Evolutionary conservation across 768 basidiomycete species (phyloP).

Genomic region (Macrocybe gigantea): DNA sequence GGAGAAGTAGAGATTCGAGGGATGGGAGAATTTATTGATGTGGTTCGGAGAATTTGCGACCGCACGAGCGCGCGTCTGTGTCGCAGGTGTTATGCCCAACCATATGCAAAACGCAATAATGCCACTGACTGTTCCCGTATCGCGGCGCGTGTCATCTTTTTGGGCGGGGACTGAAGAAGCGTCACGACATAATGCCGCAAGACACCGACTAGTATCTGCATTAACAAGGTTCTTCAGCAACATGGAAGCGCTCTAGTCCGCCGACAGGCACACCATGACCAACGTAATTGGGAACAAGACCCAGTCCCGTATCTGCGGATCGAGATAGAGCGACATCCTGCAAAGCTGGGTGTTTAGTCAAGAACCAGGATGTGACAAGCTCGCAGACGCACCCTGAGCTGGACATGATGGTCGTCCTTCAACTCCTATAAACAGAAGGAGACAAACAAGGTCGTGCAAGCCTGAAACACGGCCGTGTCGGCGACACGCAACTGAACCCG

Average conservation of each 20-base stretch:
- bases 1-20: constrained; percentile 67
- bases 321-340: constrained; percentile 64
- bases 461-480: not conserved
- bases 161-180: constrained; percentile 78
- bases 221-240: constrained; percentile 1
- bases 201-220: constrained; percentile 86
- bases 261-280: constrained; percentile 68
- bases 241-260: constrained; percentile 6
- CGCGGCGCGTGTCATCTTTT: constrained; percentile 69
- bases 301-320: constrained; percentile 94
- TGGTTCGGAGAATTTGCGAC: constrained; percentile 78
- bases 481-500: no score
- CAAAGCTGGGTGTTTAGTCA: constrained; percentile 1
- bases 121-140: constrained; percentile 87
- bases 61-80: constrained; percentile 71
- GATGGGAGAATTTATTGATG: constrained; percentile 76
- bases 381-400: constrained; percentile 20
- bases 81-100: constrained; percentile 3
- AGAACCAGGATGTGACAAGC: not conserved
- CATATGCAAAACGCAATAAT: not conserved
- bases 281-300: constrained; percentile 94
- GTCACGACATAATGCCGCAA: constrained; percentile 89
- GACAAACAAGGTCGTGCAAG: no score
- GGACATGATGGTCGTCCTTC: constrained; percentile 28
- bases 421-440: no score